These are phyloP conservation scores for Daucus carota DNA, from an alignment of 129 eudicot species.

Conservation along the genomic window DNA sequence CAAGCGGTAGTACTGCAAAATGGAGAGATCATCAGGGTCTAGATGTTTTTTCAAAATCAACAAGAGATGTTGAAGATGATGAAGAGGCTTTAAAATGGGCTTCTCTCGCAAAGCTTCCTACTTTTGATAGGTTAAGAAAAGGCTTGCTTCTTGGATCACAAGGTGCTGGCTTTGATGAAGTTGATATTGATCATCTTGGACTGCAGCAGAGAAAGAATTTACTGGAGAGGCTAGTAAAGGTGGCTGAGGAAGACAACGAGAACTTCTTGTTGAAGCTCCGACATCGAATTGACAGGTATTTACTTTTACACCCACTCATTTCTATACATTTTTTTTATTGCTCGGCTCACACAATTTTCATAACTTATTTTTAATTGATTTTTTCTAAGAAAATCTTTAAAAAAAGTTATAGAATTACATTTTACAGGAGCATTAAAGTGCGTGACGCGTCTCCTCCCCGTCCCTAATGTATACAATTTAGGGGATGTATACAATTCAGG, in stretches of 20 bases:
- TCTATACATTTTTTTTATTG: too few relatives aligned
- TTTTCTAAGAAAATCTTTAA: too few relatives aligned
- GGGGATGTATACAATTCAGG: too few relatives aligned
- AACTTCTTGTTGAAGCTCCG: constrained; percentile 57
- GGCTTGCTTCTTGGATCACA: constrained; percentile 58
- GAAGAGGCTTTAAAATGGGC: constrained; percentile 97
- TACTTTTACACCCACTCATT: too few relatives aligned
- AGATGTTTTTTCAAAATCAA: constrained; percentile 50
- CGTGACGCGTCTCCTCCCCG: too few relatives aligned
- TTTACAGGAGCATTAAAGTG: too few relatives aligned
- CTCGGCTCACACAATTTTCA: too few relatives aligned
- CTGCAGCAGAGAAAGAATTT: constrained; percentile 39
- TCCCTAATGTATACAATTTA: too few relatives aligned
- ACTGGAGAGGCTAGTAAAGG: constrained; percentile 57
- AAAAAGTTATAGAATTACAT: too few relatives aligned
- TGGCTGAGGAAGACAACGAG: constrained; percentile 75
- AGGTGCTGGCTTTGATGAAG: constrained; percentile 39
- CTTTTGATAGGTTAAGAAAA: constrained; percentile 64
- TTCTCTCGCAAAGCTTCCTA: constrained; percentile 75
- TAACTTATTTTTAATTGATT: too few relatives aligned
- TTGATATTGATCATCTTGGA: constrained; percentile 61
- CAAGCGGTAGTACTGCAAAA: constrained; percentile 33
- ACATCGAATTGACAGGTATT: constrained; percentile 55
- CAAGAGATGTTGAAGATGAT: constrained; percentile 62
- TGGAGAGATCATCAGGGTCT: constrained; percentile 46